Conservation (phyloP, 2,329 filamentous ascomycete species). For the Arthrobotrys musiformis region DNA sequence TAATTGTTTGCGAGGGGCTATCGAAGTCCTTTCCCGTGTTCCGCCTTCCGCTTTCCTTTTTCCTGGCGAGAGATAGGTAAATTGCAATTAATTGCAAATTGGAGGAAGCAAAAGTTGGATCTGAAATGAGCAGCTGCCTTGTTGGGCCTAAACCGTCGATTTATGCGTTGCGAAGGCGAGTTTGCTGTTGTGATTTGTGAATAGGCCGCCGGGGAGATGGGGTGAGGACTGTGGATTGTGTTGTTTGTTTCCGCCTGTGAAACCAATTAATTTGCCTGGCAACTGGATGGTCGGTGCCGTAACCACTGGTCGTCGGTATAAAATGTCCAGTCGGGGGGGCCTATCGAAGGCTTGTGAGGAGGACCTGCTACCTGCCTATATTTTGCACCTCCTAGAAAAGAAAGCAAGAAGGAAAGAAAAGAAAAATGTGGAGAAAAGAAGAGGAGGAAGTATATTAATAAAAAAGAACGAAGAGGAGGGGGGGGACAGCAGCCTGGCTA, state of each 20-base stretch:
- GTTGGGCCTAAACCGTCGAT: conserved; percentile 16
- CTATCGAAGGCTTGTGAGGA: conserved; percentile 48
- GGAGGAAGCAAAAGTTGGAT: neutral
- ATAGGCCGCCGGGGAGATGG: no score
- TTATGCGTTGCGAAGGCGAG: conserved; percentile 31
- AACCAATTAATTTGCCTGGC: conserved; percentile 39
- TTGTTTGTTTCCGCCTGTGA: conserved; percentile 55
- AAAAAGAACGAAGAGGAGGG: neutral
- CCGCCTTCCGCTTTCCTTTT: neutral
- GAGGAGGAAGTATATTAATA: no score
- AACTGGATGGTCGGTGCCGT: conserved; percentile 40
- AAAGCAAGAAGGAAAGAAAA: conserved; percentile 33
- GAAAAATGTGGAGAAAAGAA: conserved; percentile 33
- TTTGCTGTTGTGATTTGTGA: conserved; percentile 15
- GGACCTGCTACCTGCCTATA: conserved; percentile 46
- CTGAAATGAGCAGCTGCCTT: conserved; percentile 34
- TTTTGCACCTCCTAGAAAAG: conserved; percentile 12
- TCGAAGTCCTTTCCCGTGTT: conserved; percentile 2
- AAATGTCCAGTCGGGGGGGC: neutral
- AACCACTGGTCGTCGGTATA: neutral
- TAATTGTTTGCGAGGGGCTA: neutral
- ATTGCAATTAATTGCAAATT: no score
- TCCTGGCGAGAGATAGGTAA: neutral
- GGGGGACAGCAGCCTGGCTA: conserved; percentile 26
- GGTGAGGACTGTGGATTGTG: conserved; percentile 28